Evolutionary conservation across 495 filamentous ascomycete species (phyloP), one percentile per base, ranked within the genome.

Genomic region (Penicillium ucsense): DNA sequence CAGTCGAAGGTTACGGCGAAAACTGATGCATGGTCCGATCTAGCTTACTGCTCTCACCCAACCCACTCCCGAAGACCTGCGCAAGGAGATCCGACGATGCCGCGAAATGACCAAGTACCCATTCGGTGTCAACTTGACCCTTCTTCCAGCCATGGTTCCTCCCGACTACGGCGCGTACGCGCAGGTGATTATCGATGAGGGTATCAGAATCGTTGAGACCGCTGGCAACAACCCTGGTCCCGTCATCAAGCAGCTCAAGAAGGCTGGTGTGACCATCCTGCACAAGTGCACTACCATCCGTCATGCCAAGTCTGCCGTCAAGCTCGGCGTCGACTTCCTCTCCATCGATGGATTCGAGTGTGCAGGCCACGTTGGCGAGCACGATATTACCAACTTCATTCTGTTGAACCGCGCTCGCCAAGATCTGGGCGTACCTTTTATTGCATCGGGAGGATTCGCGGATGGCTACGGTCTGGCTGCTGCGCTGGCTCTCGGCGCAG

Each of bases 261-360:
- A 78, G 42, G 87, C 82, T 30, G 79, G 78, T 31, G 80, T 72
- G 55, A 88, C 78, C 46, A 81, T 98, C 55, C 76, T 98, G 40
- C 92, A 98, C 75, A 98, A 98, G 71, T 98, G 92, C 73, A 98
- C 92, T 20, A 95, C 91, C 2, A 90, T 98, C 65, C 73, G 91
- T 20, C 92, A 98, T 59, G 92, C 92, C 33, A 83, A 89, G 65
- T 85, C 83, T 36, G 92, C 92, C 38, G 79, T 95, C 50, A 95
- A 94, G 68, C 82, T 97, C 34, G 92, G 92, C 44, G 92, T 95
- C 0, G 92, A 98, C 65, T 98, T 98, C 67, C 70, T 98, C 33
- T 88, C 82, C 31, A 97, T 98, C 56, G 92, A 98, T 58, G 92
- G 92, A 20, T 97, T 98, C 56, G 92, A 98, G 67, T 98, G 92